Conservation (phyloP, 1,284 basidiomycete species). For the Tilletia horrida region DNA sequence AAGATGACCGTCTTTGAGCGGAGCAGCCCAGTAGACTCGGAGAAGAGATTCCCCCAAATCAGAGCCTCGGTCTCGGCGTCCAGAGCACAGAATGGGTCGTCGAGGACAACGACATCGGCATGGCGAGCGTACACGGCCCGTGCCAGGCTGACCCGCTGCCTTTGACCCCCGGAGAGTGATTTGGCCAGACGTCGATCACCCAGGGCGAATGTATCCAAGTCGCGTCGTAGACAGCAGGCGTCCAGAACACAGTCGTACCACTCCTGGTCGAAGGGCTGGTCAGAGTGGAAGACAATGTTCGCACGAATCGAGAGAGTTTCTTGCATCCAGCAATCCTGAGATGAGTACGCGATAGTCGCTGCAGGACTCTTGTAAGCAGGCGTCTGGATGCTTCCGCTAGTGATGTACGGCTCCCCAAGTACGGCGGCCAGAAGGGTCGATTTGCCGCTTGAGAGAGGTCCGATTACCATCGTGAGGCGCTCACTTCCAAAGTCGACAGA, state of each 20-base stretch:
- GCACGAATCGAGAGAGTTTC: conserved; percentile 29
- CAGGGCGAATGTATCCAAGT: conserved; percentile 19
- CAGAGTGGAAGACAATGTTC: conserved; percentile 30
- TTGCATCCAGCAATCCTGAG: conserved; percentile 30
- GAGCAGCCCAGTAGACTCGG: conserved; percentile 26
- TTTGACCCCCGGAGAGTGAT: conserved; percentile 37
- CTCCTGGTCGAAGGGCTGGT: background rate
- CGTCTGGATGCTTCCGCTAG: background rate
- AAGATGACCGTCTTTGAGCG: conserved; percentile 29
- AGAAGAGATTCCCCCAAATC: conserved; percentile 36
- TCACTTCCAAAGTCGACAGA: conserved; percentile 16
- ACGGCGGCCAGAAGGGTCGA: conserved; percentile 31
- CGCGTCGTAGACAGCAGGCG: conserved; percentile 27
- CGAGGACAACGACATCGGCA: conserved; percentile 24
- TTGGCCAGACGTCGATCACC: conserved; percentile 23
- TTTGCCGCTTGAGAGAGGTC: conserved; percentile 30
- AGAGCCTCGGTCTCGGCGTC: conserved; percentile 31
- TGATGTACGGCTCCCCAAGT: conserved; percentile 27
- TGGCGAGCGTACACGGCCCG: conserved; percentile 32
- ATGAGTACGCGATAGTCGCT: conserved; percentile 21
- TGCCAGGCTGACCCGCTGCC: conserved; percentile 33
- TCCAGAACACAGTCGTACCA: conserved; percentile 26
- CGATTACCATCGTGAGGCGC: conserved; percentile 23
- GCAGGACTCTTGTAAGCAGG: background rate
- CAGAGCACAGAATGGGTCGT: conserved; percentile 34